A percentile compares a stretch with the other conserved stretches of the same genome.
phyloP scores from a whole-genome alignment of 2,329 filamentous ascomycete genomes.

The Huntiella omanensis region DNA sequence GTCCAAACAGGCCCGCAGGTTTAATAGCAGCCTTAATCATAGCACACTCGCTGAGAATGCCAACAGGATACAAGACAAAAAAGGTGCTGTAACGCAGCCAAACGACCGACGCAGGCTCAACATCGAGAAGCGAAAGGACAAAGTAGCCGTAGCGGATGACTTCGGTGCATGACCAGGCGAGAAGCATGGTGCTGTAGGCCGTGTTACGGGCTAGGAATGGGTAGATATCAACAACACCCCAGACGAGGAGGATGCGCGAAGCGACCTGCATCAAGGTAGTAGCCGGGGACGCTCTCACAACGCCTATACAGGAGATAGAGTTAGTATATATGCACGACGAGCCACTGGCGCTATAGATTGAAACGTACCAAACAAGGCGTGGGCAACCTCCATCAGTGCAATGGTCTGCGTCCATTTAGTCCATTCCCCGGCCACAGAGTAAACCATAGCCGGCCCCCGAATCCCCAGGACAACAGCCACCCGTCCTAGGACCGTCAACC shows the following conservation, averaged over 20 bases:
- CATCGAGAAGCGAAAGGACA: conserved; percentile 46
- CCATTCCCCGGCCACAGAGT: conserved; percentile 43
- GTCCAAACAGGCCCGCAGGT: conserved; percentile 31
- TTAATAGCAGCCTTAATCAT: conserved; percentile 54
- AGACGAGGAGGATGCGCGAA: conserved; percentile 73
- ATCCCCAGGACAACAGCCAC: conserved; percentile 36
- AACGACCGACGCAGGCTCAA: conserved; percentile 45
- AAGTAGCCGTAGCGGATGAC: conserved; percentile 90
- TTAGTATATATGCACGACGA: not conserved
- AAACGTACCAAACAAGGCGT: conserved; percentile 52
- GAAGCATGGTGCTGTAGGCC: conserved; percentile 58
- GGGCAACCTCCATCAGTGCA: conserved; percentile 66
- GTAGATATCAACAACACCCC: conserved; percentile 62
- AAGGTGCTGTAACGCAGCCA: conserved; percentile 90
- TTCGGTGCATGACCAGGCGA: conserved; percentile 81
- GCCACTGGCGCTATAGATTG: not conserved
- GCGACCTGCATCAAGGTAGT: conserved; percentile 86
- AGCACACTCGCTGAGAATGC: conserved; percentile 72
- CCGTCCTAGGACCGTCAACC: conserved; percentile 57
- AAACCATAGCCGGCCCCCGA: conserved; percentile 39
- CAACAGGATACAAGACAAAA: conserved; percentile 78
- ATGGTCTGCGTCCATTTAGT: conserved; percentile 68
- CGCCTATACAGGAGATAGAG: conserved; percentile 28
- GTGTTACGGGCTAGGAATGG: conserved; percentile 41
- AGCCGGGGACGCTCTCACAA: conserved; percentile 68